Conservation (phyloP, 768 basidiomycete species). For the Inosperma sp. region DNA sequence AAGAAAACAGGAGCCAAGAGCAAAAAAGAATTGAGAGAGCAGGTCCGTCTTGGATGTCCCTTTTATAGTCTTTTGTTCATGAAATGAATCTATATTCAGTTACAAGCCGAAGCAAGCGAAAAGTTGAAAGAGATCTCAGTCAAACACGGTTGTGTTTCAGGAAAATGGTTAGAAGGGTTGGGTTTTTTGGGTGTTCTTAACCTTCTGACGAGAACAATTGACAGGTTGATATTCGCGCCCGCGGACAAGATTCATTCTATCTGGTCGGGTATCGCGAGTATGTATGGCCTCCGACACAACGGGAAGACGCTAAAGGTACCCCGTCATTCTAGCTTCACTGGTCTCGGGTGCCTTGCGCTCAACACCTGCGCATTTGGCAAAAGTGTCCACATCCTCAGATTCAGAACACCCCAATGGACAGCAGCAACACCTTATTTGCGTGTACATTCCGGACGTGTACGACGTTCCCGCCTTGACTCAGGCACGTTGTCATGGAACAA, state of each 20-base stretch:
- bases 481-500: slow-evolving; percentile 31
- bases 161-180: slow-evolving; percentile 57
- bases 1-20: slow-evolving; percentile 71
- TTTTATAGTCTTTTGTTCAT: neutral
- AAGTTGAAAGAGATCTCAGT: slow-evolving; percentile 58
- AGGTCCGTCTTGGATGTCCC: slow-evolving; percentile 38
- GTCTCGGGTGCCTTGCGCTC: slow-evolving; percentile 57
- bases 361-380: slow-evolving; percentile 52
- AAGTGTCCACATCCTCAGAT: slow-evolving; percentile 61
- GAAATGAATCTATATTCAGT: slow-evolving; percentile 31
- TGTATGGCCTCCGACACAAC: slow-evolving; percentile 16
- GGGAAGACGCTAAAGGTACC: neutral
- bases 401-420: slow-evolving; percentile 36
- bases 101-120: slow-evolving; percentile 53
- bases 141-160: slow-evolving; percentile 48
- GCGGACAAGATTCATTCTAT: slow-evolving; percentile 58
- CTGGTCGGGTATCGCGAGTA: slow-evolving; percentile 61
- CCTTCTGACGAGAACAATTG: slow-evolving; percentile 1
- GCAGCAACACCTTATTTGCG: slow-evolving; percentile 61
- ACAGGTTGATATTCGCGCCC: slow-evolving; percentile 64
- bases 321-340: slow-evolving; percentile 47
- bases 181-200: neutral
- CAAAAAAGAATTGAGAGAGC: slow-evolving; percentile 71
- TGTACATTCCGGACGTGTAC: slow-evolving; percentile 70
- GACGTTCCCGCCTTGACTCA: slow-evolving; percentile 55